These are phyloP conservation scores for Byssothecium circinans DNA, from an alignment of 2,329 filamentous ascomycete species.

Conservation along the genomic window DNA sequence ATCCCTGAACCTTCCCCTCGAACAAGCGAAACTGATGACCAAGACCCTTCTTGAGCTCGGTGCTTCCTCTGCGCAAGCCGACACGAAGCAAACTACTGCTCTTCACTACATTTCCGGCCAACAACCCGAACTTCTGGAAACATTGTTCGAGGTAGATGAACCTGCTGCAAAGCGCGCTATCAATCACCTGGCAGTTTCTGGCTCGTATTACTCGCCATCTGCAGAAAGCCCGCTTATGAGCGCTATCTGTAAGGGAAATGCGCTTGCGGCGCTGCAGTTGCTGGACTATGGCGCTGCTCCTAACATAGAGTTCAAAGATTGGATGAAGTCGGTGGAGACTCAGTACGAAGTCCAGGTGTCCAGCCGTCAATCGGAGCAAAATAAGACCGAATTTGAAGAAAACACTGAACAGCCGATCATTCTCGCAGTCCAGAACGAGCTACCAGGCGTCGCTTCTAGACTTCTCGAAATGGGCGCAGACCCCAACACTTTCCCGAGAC, in stretches of 20 bases:
- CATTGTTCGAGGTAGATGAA: constrained; percentile 57
- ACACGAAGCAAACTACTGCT: constrained; percentile 64
- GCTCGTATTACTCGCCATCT: constrained; percentile 34
- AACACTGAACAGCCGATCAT: constrained; percentile 67
- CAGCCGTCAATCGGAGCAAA: constrained; percentile 48
- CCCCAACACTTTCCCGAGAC: constrained; percentile 60
- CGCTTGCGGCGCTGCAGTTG: constrained; percentile 59
- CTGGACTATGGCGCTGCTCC: constrained; percentile 64
- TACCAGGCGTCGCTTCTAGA: constrained; percentile 57
- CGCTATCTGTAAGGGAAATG: constrained; percentile 60
- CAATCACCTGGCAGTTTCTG: constrained; percentile 61
- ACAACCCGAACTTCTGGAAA: constrained; percentile 51
- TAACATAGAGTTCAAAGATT: constrained; percentile 64
- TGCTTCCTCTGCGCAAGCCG: constrained; percentile 72
- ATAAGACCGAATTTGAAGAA: constrained; percentile 53
- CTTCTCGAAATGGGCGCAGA: constrained; percentile 68
- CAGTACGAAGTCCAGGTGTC: constrained; percentile 45
- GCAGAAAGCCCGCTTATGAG: constrained; percentile 58
- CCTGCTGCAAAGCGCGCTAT: constrained; percentile 64
- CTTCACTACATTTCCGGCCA: constrained; percentile 66
- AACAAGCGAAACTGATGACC: constrained; percentile 67
- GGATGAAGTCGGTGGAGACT: constrained; percentile 60
- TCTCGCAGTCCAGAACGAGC: constrained; percentile 56
- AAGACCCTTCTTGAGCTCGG: constrained; percentile 68
- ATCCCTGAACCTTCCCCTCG: constrained; percentile 64